phyloP scores from a whole-genome alignment of 768 basidiomycete species.

The Chalciporus sphaerocephalus region DNA sequence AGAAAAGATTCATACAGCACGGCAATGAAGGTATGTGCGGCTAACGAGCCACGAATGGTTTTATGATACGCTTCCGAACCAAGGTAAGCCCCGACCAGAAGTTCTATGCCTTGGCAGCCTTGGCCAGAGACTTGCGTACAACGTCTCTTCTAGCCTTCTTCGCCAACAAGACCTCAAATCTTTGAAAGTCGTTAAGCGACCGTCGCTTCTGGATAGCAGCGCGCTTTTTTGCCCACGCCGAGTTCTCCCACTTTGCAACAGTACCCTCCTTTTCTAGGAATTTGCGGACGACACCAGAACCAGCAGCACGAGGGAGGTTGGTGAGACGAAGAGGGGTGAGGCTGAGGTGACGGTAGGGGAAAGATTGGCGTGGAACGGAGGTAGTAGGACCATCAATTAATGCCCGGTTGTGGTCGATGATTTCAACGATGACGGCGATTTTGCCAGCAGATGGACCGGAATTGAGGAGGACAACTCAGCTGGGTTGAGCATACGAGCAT shows the following conservation, averaged over 20 bases:
- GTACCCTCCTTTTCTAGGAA: slow-evolving; percentile 80
- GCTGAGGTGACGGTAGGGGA: slow-evolving; percentile 87
- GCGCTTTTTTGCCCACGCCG: slow-evolving; percentile 85
- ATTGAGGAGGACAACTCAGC: slow-evolving; percentile 83
- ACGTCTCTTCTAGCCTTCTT: slow-evolving; percentile 85
- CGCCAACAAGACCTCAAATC: slow-evolving; percentile 81
- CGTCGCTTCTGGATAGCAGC: slow-evolving; percentile 69
- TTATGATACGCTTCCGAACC: neutral
- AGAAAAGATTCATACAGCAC: neutral
- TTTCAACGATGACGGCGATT: slow-evolving; percentile 93
- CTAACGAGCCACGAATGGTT: neutral
- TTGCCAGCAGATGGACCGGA: slow-evolving; percentile 80
- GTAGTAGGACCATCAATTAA: slow-evolving; percentile 93
- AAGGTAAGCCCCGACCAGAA: neutral
- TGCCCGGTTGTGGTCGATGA: slow-evolving; percentile 98
- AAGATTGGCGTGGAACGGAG: slow-evolving; percentile 86
- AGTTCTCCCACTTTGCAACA: slow-evolving; percentile 85
- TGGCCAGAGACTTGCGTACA: slow-evolving; percentile 66
- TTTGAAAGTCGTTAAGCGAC: slow-evolving; percentile 83
- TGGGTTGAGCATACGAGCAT: slow-evolving; percentile 3
- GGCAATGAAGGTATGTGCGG: neutral
- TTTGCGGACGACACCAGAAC: slow-evolving; percentile 79
- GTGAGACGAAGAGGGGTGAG: slow-evolving; percentile 83
- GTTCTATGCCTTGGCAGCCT: slow-evolving; percentile 35
- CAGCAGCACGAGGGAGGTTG: slow-evolving; percentile 82